phyloP scores from a whole-genome alignment of 2,329 filamentous ascomycete genomes.

The Fusarium sp. region DNA sequence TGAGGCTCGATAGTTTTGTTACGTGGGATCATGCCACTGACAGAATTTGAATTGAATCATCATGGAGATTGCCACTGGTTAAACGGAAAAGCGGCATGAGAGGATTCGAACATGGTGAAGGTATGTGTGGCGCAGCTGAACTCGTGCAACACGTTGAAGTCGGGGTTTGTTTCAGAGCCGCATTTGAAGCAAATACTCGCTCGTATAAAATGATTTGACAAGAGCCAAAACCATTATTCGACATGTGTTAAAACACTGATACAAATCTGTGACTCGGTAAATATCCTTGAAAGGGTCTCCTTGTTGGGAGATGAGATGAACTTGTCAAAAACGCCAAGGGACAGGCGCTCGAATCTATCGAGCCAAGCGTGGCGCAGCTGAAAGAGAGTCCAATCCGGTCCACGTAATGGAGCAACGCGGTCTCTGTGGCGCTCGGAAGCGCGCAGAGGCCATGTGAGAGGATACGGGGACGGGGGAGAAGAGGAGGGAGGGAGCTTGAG shows the following conservation, averaged over 20 bases:
- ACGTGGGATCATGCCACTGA: conserved; percentile 12
- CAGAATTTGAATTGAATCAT: not conserved
- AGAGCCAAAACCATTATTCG: not conserved
- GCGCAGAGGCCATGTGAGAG: conserved; percentile 39
- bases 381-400: conserved; percentile 29
- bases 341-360: conserved; percentile 11
- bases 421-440: conserved; percentile 34
- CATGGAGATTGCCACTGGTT: not conserved
- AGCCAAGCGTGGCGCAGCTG: conserved; percentile 50
- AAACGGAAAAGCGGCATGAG: conserved; percentile 37
- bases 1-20: not conserved
- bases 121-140: conserved; percentile 33
- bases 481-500: conserved; percentile 21
- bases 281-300: not conserved
- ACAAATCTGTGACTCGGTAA: conserved; percentile 15
- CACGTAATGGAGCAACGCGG: conserved; percentile 42
- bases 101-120: not conserved
- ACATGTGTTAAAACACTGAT: not conserved
- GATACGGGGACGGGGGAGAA: not conserved
- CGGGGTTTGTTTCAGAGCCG: conserved; percentile 2
- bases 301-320: conserved; percentile 13
- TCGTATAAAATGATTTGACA: not conserved
- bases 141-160: not conserved
- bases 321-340: conserved; percentile 19
- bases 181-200: not conserved